Conservation (phyloP, 192 early-diverging fungal species). For the Backusella morwellensis region DNA sequence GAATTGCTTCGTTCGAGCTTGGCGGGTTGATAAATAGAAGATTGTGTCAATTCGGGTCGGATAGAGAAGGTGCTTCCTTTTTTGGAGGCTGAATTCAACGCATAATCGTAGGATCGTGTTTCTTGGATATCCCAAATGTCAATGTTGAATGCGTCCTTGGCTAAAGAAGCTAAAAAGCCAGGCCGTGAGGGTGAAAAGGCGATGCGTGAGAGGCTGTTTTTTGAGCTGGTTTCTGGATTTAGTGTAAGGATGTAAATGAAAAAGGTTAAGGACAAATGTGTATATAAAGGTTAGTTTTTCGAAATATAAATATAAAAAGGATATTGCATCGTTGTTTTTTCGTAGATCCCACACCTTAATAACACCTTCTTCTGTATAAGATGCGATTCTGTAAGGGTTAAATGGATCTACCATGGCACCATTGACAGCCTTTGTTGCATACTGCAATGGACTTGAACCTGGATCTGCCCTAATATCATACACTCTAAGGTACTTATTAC, state of each 20-base stretch:
- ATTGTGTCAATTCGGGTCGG: not conserved
- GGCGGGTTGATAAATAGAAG: not conserved
- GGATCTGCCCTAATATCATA: slow-evolving; percentile 65
- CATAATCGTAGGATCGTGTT: slow-evolving; percentile 22
- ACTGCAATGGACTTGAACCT: slow-evolving; percentile 47
- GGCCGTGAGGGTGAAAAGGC: slow-evolving; percentile 56
- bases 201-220: slow-evolving; percentile 48
- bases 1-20: not conserved
- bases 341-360: slow-evolving; percentile 77
- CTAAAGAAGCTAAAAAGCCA: slow-evolving; percentile 57
- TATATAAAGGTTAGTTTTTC: not conserved
- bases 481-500: slow-evolving; percentile 61
- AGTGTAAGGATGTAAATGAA: slow-evolving; percentile 11
- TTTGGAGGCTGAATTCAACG: not conserved
- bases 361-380: slow-evolving; percentile 62
- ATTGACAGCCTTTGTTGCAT: slow-evolving; percentile 68
- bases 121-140: slow-evolving; percentile 72
- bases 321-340: slow-evolving; percentile 61
- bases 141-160: slow-evolving; percentile 52
- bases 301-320: slow-evolving; percentile 29
- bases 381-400: slow-evolving; percentile 64
- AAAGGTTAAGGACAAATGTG: not conserved
- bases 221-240: slow-evolving; percentile 11
- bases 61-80: not conserved
- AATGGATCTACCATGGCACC: slow-evolving; percentile 71